These are phyloP conservation scores for Epichloe glyceriae DNA, from an alignment of 2,329 filamentous ascomycete species.

Conservation along the genomic window DNA sequence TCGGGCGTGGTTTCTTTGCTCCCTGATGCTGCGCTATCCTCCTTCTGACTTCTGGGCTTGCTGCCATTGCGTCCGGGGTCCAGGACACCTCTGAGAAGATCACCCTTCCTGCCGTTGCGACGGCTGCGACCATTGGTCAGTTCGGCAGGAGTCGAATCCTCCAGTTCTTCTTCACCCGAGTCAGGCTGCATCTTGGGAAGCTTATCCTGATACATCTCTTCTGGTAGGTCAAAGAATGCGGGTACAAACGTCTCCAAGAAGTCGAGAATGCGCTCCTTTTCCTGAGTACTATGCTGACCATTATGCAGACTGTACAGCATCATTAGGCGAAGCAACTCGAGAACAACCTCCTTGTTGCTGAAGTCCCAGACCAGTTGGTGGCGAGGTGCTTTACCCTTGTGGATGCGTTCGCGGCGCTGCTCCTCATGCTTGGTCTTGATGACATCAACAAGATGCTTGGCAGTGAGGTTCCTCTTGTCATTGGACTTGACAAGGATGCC, in stretches of 20 bases:
- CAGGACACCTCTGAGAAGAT: slow-evolving; percentile 74
- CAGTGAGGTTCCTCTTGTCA: slow-evolving; percentile 84
- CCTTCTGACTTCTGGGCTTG: slow-evolving; percentile 58
- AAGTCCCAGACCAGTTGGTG: slow-evolving; percentile 70
- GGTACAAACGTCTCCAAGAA: slow-evolving; percentile 69
- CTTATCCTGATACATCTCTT: slow-evolving; percentile 53
- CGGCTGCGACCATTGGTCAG: slow-evolving; percentile 54
- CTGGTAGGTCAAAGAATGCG: slow-evolving; percentile 62
- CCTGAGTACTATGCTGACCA: slow-evolving; percentile 55
- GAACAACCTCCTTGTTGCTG: slow-evolving; percentile 53
- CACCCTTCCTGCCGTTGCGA: slow-evolving; percentile 63
- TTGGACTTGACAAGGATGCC: slow-evolving; percentile 76
- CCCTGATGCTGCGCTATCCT: slow-evolving; percentile 61
- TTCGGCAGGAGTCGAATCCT: slow-evolving; percentile 59
- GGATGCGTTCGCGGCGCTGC: slow-evolving; percentile 58
- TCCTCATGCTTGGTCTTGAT: slow-evolving; percentile 91
- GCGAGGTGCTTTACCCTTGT: slow-evolving; percentile 46
- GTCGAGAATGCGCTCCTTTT: slow-evolving; percentile 60
- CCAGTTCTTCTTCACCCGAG: slow-evolving; percentile 64
- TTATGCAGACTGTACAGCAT: slow-evolving; percentile 54
- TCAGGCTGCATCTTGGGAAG: slow-evolving; percentile 57
- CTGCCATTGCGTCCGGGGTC: slow-evolving; percentile 64
- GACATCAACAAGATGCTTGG: slow-evolving; percentile 79
- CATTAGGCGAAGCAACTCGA: slow-evolving; percentile 49
- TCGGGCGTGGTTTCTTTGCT: slow-evolving; percentile 89